Evolutionary conservation across 2,329 filamentous ascomycete species (phyloP).

Genomic region (Cryoendolithus antarcticus): DNA sequence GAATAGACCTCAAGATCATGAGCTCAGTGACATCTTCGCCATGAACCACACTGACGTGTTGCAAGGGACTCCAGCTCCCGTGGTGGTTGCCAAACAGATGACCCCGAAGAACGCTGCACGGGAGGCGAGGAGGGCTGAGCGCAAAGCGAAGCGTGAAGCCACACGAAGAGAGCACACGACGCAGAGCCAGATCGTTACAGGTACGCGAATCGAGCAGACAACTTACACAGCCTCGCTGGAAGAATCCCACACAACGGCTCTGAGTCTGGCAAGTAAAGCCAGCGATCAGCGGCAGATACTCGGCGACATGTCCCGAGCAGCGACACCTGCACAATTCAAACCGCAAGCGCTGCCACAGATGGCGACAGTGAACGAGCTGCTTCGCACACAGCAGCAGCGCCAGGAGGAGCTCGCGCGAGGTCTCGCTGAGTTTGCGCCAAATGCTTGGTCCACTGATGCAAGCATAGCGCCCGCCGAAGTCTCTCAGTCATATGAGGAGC

Average conservation of each 20-base stretch:
- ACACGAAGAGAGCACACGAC: neutral
- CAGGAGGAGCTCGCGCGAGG: neutral
- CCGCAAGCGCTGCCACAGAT: neutral
- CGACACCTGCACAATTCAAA: neutral
- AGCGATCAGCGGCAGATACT: conserved; percentile 20
- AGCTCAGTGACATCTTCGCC: no score
- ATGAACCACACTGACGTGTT: no score
- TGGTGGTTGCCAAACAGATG: no score
- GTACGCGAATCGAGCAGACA: conserved; percentile 5
- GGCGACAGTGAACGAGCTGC: no score
- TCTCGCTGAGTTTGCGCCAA: neutral
- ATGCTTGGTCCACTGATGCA: neutral
- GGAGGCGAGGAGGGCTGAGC: no score
- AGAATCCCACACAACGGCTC: conserved; percentile 1
- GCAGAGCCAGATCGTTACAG: conserved; percentile 2
- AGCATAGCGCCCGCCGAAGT: neutral
- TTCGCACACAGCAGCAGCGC: neutral
- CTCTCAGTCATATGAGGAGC: conserved; percentile 19
- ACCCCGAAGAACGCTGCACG: no score
- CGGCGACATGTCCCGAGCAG: conserved; percentile 9
- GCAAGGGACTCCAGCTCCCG: no score
- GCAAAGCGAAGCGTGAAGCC: no score
- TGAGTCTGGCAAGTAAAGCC: conserved; percentile 15
- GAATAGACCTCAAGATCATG: no score
- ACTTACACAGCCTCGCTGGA: neutral